These are phyloP conservation scores for Trichoderma arundinaceum DNA, from an alignment of 2,329 filamentous ascomycete species.

Conservation along the genomic window DNA sequence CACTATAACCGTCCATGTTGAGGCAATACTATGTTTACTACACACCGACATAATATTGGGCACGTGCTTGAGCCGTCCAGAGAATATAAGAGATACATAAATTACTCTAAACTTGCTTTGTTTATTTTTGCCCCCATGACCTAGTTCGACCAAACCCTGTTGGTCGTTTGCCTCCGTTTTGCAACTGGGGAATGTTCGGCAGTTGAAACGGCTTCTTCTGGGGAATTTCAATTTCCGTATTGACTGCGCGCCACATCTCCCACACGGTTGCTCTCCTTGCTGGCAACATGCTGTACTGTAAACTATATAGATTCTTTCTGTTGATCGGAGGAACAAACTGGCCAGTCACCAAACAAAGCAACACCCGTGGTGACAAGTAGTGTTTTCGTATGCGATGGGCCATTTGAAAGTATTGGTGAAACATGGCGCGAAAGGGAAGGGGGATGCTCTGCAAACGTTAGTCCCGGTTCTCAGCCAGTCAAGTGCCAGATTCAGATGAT, in stretches of 20 bases:
- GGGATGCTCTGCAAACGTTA: slow-evolving; percentile 72
- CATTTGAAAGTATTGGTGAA: slow-evolving; percentile 96
- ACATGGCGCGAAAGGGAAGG: slow-evolving; percentile 89
- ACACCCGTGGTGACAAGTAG: slow-evolving; percentile 86
- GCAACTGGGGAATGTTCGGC: slow-evolving; percentile 43
- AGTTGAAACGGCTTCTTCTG: slow-evolving; percentile 52
- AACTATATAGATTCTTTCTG: slow-evolving; percentile 88
- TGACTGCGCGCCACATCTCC: slow-evolving; percentile 83
- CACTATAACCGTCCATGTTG: too few species aligned
- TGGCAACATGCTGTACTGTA: slow-evolving; percentile 98
- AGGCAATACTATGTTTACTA: background rate
- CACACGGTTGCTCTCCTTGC: slow-evolving; percentile 77
- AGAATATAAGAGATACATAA: background rate
- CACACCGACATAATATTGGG: too few species aligned
- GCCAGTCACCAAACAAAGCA: slow-evolving; percentile 86
- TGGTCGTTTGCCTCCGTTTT: slow-evolving; percentile 42
- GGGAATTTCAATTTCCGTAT: slow-evolving; percentile 49
- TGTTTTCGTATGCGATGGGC: slow-evolving; percentile 91
- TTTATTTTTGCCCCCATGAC: slow-evolving; percentile 21
- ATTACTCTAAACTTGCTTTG: background rate
- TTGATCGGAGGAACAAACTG: slow-evolving; percentile 95
- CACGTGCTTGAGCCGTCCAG: background rate
- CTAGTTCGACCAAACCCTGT: slow-evolving; percentile 41
- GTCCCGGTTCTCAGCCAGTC: too few species aligned
- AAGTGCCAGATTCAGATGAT: background rate